Base-by-base conservation (phyloP, 176 grass and related monocot species). In the Chrysopogon serrulatus region DNA sequence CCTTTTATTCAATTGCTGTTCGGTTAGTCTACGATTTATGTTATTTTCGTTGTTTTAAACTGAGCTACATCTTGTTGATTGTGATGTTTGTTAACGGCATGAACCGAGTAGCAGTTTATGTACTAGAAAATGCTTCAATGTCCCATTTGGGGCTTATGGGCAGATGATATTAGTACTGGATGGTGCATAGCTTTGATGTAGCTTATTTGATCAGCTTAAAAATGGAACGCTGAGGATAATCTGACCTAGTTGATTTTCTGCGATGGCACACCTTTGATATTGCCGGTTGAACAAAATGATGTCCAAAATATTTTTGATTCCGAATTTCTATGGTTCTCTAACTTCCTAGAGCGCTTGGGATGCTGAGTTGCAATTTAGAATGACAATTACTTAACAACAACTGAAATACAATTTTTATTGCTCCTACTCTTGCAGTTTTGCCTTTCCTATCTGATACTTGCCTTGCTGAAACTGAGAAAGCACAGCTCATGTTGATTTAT, bases 371-470 rank as follows among this genome's bases (percentile, higher is more conserved):
- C 26, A 63, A 76, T 87, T 79, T 65, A 9, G 32, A 61, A 66
- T 33, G 81, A 42, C 17, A 23, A 12, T 51, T 62, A 15, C 47
- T 68, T 62, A 13, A n/a, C 3, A 74, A 26, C 83, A 78, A 21
- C 33, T 16, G 19, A 63, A 68, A 2, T n/a, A 33, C 76, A 67
- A 35, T 69, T 32, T 74, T 39, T 77, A 5, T 74, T 47, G 44
- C 21, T 79, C 67, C 41, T 73, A 5, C 27, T 82, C 35, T 6
- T 74, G 32, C 15, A 2, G 33, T 78, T 11, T 5, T 67, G 31
- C 7, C 69, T 87, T 73, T 62, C 15, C 15, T 62, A 43, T 63
- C 32, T 28, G 69, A 76, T 80, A 70, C 69, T 84, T 91, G 24
- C 62, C 68, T 80, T 80, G 42, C 26, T 68, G 33, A 64, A 31